Conservation (phyloP, 768 basidiomycete genomes). For the Omphalotus guepiniiformis region DNA sequence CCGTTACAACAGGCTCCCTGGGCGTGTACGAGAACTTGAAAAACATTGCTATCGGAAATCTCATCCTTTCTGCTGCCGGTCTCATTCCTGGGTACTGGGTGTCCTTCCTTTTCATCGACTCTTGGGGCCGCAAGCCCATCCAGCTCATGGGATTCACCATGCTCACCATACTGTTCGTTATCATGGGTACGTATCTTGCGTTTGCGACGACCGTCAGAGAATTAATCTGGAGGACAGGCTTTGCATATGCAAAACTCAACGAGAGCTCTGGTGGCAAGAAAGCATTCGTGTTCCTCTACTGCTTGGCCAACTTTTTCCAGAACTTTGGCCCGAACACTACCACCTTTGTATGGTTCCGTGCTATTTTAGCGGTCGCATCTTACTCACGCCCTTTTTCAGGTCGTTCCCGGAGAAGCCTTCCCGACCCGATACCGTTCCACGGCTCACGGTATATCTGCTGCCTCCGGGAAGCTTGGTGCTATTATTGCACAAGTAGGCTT, state of each 20-base stretch:
- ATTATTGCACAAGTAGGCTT: conserved; percentile 80
- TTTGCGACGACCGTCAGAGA: background rate
- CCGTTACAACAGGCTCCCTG: conserved; percentile 26
- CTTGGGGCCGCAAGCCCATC: conserved; percentile 79
- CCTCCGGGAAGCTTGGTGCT: conserved; percentile 79
- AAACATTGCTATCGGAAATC: conserved; percentile 70
- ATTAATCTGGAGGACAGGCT: conserved; percentile 19
- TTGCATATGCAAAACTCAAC: conserved; percentile 57
- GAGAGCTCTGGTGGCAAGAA: conserved; percentile 37
- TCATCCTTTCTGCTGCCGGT: conserved; percentile 73
- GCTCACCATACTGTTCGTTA: conserved; percentile 61
- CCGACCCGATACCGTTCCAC: conserved; percentile 88
- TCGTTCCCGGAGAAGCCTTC: conserved; percentile 80
- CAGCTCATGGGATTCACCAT: conserved; percentile 74
- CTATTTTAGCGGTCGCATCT: background rate
- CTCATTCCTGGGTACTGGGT: conserved; percentile 80
- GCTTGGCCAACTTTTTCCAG: conserved; percentile 87
- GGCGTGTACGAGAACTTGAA: conserved; percentile 53
- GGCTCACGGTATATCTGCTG: conserved; percentile 80
- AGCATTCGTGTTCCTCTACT: conserved; percentile 80
- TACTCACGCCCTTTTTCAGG: background rate
- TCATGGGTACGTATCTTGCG: conserved; percentile 51
- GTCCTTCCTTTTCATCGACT: conserved; percentile 63
- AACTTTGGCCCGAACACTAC: conserved; percentile 84
- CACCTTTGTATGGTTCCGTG: conserved; percentile 43